Base-by-base conservation (phyloP, 2,329 filamentous ascomycete species). In the Aureobasidium pullulans region DNA sequence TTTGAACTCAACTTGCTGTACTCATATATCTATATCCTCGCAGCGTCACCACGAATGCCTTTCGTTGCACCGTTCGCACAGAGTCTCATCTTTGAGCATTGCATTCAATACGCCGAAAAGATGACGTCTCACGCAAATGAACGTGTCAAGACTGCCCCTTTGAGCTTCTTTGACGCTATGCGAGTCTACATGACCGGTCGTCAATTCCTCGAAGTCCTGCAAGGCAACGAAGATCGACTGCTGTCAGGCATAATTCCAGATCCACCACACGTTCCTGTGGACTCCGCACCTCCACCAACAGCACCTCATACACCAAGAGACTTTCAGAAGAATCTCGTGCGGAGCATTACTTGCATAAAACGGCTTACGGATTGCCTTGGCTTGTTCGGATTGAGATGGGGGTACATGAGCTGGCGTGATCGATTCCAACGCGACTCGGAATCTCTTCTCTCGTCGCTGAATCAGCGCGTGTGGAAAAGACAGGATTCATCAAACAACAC, bases 1-100 rank as follows among this genome's bases (percentile, higher is more conserved):
- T 95, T 96, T 68, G 88, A 94, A 63, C 83, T 96, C 15, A 94
- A 99, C 70, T 75, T 95, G 43, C 82, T 93, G 48, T 97, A 96
- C 75, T 95, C 90, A 68, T 94, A 90, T 66, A 87, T 96, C 28
- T 90, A 96, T 71, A 89, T 93, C 60, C 81, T 96, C 7, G 90
- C 90, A 0, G 90, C 91, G 0, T 92, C 88, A 37, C 84, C 85
- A 1, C 81, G 87, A 47, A 84, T 88, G 3, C 88, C 89, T 0
- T 78, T 82, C 23, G 84, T 92, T 52, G 86, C 84, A 3, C 83
- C 90, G 47, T 90, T 93, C 69, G 88, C 86, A 39, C 88, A 90
- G 62, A 79, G 85, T 32, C 78, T 96, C 28, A 89, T 96, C 42
- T 96, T 96, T 70, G 90, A 96, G 70, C 87, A 94, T 67, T 86